phyloP scores from a whole-genome alignment of 441 rosid genomes.

The Erodium moschatum region DNA sequence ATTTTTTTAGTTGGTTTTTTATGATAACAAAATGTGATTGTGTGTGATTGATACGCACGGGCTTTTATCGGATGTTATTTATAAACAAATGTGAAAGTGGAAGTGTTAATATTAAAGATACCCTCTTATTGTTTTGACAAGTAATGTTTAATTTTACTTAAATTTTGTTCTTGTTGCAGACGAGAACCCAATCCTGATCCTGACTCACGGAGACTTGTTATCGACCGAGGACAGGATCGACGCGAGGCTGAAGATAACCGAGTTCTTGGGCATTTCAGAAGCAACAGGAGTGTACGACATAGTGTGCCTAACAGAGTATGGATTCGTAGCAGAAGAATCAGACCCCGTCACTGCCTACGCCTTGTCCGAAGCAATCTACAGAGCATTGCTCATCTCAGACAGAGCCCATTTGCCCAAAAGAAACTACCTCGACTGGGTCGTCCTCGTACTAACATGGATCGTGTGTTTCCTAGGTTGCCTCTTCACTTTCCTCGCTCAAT shows the following conservation, averaged over 20 bases:
- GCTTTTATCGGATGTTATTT: too few species aligned
- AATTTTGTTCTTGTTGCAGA: constrained; percentile 25
- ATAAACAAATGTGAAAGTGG: too few species aligned
- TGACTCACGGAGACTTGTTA: constrained; percentile 54
- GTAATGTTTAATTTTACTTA: too few species aligned
- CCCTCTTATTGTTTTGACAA: too few species aligned
- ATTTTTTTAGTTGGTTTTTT: too few species aligned
- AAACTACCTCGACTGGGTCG: constrained; percentile 30
- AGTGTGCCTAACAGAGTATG: constrained; percentile 46
- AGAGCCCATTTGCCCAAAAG: constrained; percentile 38
- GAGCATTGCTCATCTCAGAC: constrained; percentile 50
- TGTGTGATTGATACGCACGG: too few species aligned
- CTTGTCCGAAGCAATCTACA: constrained; percentile 38
- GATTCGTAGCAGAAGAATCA: constrained; percentile 39
- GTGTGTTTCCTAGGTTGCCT: constrained; percentile 31
- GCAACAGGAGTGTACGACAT: constrained; percentile 40
- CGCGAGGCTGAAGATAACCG: constrained; percentile 39
- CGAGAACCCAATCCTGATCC: constrained; percentile 44
- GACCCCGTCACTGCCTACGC: constrained; percentile 48
- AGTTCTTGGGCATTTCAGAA: constrained; percentile 32
- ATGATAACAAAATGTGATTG: too few species aligned
- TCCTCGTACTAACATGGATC: constrained; percentile 27
- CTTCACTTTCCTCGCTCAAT: constrained; percentile 35
- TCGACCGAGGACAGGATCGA: constrained; percentile 40
- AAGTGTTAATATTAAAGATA: too few species aligned